Evolutionary conservation across 192 early-diverging fungal species (phyloP), one percentile per base, ranked within the genome.

Genomic region (Backusella westeae): DNA sequence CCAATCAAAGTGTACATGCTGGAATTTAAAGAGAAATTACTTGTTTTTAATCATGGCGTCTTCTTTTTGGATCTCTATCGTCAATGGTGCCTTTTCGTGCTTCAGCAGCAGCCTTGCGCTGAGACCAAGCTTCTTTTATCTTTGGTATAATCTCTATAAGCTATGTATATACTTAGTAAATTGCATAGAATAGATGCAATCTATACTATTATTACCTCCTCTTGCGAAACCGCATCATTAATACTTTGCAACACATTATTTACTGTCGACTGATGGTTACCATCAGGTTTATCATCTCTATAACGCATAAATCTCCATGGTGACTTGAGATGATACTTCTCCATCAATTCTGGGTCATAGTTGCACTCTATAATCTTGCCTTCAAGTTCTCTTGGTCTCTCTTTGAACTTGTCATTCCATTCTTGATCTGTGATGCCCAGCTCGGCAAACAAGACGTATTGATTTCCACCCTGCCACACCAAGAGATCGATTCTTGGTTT

Each of bases 261-360:
- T 29, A 96, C 85, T 0, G 89, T 87, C 0, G 82, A 75, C 2
- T 79, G 72, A 66, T 95, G 90, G 78, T 97, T 96, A 6, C 85
- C 92, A 35, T 90, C 84, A 0, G 75, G 74, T 79, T 97, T 97
- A 82, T 97, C 96, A 34, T 94, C 87, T 41, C 94, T 90, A 78
- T 91, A 91, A 26, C 92, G 84, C 89, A 93, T 84, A 72, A 94
- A 94, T 41, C 87, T 74, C 94, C 94, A 96, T 15, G 79, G 69
- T 39, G 66, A 82, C 3, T 77, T 85, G 7, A 83, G 59, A 2
- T 71, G 36, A 4, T 72, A 46, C 6, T 76, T 32, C 56, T 77
- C 72, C 35, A 78, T 70, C n/a, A 81, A 74, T 3, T 81, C 67
- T 0, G 88, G 85, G 39, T 94, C 88, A 75, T 85, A 91, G 46